A percentile compares a stretch with the other conserved stretches of the same genome.
phyloP scores from a whole-genome alignment of 208 protist genomes.

The Leishmania turanica region DNA sequence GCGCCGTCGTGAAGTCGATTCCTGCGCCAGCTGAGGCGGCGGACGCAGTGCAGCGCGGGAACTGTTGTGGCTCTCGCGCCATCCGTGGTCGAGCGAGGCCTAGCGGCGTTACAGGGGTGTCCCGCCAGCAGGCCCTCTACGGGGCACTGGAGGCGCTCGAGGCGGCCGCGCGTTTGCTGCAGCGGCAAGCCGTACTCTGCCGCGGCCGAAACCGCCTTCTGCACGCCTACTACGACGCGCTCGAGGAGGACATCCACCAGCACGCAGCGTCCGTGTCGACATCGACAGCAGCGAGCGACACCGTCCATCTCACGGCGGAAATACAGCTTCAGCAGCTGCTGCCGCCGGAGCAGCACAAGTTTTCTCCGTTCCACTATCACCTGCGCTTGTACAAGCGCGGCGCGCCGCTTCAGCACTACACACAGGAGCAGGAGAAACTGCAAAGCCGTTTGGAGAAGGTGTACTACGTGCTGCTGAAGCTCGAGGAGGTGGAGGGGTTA shows the following conservation, averaged over 20 bases:
- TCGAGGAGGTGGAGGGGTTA: conserved; percentile 54
- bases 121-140: conserved; percentile 38
- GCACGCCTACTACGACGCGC: conserved; percentile 61
- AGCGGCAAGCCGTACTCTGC: conserved; percentile 32
- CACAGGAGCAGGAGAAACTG: conserved; percentile 25
- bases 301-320: neutral
- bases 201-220: conserved; percentile 39
- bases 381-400: conserved; percentile 48
- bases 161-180: conserved; percentile 36
- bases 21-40: conserved; percentile 24
- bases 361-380: conserved; percentile 42
- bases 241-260: conserved; percentile 55
- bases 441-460: conserved; percentile 54
- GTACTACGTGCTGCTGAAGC: conserved; percentile 46
- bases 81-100: neutral
- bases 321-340: conserved; percentile 1
- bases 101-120: neutral
- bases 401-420: conserved; percentile 48
- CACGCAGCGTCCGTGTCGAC: neutral
- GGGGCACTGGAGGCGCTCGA: conserved; percentile 45
- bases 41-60: conserved; percentile 7
- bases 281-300: neutral
- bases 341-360: conserved; percentile 20
- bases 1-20: conserved; percentile 44
- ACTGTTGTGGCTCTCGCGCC: neutral